phyloP scores from a whole-genome alignment of 768 basidiomycete species.

The Asterophora parasitica region DNA sequence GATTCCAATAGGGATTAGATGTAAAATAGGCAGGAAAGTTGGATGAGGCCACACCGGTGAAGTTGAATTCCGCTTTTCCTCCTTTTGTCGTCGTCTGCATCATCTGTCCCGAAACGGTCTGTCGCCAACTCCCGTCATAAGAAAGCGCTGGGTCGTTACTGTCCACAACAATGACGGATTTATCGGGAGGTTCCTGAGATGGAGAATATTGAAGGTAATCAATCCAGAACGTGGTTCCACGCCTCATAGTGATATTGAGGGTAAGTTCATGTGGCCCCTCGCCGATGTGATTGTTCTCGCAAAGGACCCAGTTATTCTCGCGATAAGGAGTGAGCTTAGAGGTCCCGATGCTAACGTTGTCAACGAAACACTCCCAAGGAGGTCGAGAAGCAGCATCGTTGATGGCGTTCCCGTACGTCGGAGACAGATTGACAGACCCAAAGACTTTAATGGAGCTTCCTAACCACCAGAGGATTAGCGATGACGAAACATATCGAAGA shows the following conservation, averaged over 20 bases:
- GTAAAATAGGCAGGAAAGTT: too few species aligned
- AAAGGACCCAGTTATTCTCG: constrained; percentile 18
- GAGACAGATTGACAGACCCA: constrained; percentile 15
- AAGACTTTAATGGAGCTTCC: constrained; percentile 12
- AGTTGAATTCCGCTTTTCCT: background rate
- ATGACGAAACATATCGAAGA: background rate
- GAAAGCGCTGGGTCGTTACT: constrained; percentile 4
- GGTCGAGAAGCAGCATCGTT: constrained; percentile 10
- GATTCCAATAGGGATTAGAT: background rate
- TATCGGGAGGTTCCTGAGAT: background rate
- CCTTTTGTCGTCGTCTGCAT: background rate
- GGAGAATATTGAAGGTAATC: constrained; percentile 7
- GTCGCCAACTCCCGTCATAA: constrained; percentile 5
- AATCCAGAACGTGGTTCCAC: background rate
- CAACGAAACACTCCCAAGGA: constrained; percentile 21
- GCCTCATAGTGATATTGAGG: constrained; percentile 11
- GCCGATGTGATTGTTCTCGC: constrained; percentile 11
- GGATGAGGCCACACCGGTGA: background rate
- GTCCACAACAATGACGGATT: background rate
- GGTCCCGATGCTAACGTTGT: constrained; percentile 13
- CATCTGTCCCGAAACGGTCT: background rate
- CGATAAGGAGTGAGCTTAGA: background rate
- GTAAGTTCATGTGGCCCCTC: constrained; percentile 20
- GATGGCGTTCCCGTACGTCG: constrained; percentile 2
- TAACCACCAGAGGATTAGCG: background rate